Evolutionary conservation across 1,284 basidiomycete species (phyloP).

Genomic region (Trametes hirsuta): DNA sequence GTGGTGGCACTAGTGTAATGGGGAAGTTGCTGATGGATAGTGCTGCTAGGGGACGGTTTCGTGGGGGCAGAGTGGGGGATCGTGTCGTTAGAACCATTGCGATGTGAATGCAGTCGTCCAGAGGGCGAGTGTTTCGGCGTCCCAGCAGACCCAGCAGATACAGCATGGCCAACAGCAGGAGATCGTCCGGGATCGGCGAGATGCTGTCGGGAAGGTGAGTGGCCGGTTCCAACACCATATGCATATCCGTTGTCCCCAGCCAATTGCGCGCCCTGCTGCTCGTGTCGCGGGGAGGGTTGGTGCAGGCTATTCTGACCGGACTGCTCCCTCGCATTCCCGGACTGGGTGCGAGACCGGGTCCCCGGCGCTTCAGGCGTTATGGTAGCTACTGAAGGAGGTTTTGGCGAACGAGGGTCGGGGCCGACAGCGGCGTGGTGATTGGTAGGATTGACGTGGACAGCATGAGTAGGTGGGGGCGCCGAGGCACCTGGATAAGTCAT

Average conservation of each 20-base stretch:
- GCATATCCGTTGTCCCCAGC: background rate
- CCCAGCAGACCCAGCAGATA: conserved; percentile 14
- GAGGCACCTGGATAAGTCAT: conserved; percentile 24
- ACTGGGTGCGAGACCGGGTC: background rate
- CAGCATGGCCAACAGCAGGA: conserved; percentile 19
- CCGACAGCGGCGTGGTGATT: conserved; percentile 1
- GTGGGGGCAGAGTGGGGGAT: conserved; percentile 28
- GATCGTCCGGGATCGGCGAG: conserved; percentile 22
- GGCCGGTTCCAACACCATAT: background rate
- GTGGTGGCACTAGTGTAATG: conserved; percentile 28
- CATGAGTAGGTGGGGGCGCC: conserved; percentile 10
- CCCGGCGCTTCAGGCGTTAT: conserved; percentile 7
- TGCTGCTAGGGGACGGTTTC: conserved; percentile 29
- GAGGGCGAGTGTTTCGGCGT: conserved; percentile 36
- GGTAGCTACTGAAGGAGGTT: conserved; percentile 19
- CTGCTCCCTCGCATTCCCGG: conserved; percentile 1
- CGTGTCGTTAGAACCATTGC: conserved; percentile 38
- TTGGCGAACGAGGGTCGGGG: conserved; percentile 22
- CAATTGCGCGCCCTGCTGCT: background rate
- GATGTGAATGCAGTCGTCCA: conserved; percentile 30
- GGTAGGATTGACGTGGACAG: conserved; percentile 13
- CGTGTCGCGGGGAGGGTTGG: conserved; percentile 9
- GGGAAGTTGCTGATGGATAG: conserved; percentile 26
- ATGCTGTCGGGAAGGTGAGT: conserved; percentile 14
- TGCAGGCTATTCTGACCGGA: conserved; percentile 1